Conservation (phyloP, 2,329 filamentous ascomycete species). For the Decorospora gaudefroyi region DNA sequence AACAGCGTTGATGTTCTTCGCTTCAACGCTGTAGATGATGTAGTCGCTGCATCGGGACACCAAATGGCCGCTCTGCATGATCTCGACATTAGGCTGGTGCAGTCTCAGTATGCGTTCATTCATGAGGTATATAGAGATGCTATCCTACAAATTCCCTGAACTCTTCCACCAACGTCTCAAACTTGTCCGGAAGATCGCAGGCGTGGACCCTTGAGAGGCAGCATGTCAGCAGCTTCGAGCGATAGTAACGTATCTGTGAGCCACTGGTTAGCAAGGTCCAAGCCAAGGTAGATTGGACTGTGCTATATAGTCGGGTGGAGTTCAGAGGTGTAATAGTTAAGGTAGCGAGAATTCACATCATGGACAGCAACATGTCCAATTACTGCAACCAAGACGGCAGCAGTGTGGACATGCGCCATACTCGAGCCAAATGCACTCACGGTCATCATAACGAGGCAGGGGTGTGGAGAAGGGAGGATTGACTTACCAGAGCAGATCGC, state of each 20-base stretch:
- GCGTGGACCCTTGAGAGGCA: conserved; percentile 75
- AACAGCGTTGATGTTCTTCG: conserved; percentile 83
- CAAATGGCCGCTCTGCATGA: conserved; percentile 90
- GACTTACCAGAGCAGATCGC: conserved; percentile 35
- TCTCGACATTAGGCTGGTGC: conserved; percentile 75
- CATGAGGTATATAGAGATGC: conserved; percentile 47
- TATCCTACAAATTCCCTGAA: conserved; percentile 83
- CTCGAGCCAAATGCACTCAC: conserved; percentile 99
- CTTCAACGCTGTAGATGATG: conserved; percentile 98
- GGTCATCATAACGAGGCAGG: conserved; percentile 79
- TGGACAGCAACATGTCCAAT: conserved; percentile 69
- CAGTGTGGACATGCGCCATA: conserved; percentile 69
- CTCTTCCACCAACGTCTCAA: conserved; percentile 76
- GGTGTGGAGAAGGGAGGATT: conserved; percentile 14
- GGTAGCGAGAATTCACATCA: conserved; percentile 99
- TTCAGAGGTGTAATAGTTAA: conserved; percentile 87
- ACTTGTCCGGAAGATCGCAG: conserved; percentile 90
- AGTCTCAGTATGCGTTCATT: conserved; percentile 51
- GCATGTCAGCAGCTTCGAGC: conserved; percentile 18
- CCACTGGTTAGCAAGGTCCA: conserved; percentile 41
- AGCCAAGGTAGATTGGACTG: conserved; percentile 22
- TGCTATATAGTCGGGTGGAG: conserved; percentile 25
- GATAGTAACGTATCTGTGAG: conserved; percentile 31
- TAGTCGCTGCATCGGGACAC: conserved; percentile 97
- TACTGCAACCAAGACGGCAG: conserved; percentile 75